phyloP scores from a whole-genome alignment of 139 green algal genomes.

The Chlorella sp. region DNA sequence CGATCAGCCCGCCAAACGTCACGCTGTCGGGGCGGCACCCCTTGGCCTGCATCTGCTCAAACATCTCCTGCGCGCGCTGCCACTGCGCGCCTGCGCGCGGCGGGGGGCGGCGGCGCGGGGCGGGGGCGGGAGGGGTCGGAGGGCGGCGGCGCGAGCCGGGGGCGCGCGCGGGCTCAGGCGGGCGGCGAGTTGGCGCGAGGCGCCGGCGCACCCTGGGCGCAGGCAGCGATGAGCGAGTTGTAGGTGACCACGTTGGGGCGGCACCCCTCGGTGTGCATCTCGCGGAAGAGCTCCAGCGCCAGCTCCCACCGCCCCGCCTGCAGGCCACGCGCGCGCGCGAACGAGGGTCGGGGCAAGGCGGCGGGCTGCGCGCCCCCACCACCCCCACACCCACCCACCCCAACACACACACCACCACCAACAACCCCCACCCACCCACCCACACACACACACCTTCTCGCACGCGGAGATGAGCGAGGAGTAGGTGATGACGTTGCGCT shows the following conservation, averaged over 20 bases:
- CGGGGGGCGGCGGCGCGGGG: background rate
- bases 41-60: constrained; percentile 52
- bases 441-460: too few relatives aligned
- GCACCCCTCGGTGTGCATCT: constrained; percentile 80
- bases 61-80: constrained; percentile 53
- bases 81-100: constrained; percentile 29
- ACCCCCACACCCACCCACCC: too few relatives aligned
- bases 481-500: constrained; percentile 79
- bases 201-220: constrained; percentile 41
- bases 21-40: constrained; percentile 83
- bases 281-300: constrained; percentile 78
- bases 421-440: too few relatives aligned
- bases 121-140: background rate
- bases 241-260: constrained; percentile 84
- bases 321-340: too few relatives aligned
- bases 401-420: too few relatives aligned
- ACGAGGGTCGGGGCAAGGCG: too few relatives aligned
- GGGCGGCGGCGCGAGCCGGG: background rate
- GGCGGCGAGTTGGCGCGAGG: background rate
- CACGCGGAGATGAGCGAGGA: constrained; percentile 55
- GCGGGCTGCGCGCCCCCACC: too few relatives aligned
- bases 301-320: constrained; percentile 81
- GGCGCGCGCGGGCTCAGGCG: background rate
- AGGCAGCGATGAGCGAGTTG: constrained; percentile 85
- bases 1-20: constrained; percentile 87